These are phyloP conservation scores for Rhodotorula toruloides DNA, from an alignment of 768 basidiomycete species.

Conservation along the genomic window DNA sequence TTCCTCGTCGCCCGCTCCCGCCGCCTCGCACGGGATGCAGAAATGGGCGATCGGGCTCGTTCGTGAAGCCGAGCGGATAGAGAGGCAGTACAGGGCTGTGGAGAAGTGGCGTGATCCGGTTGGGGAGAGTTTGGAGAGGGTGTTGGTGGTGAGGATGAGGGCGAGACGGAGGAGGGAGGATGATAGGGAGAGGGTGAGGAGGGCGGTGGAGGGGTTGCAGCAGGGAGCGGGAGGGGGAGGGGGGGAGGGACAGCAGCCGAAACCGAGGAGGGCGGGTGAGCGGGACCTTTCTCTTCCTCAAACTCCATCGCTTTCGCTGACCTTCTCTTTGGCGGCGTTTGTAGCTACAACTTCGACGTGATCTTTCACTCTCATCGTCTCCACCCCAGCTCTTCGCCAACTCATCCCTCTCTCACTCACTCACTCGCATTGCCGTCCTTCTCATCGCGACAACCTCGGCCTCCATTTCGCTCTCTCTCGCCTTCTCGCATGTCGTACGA, in stretches of 20 bases:
- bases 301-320: not conserved
- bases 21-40: conserved; percentile 24
- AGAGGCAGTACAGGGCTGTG: conserved; percentile 29
- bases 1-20: not conserved
- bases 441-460: no score
- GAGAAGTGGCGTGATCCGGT: conserved; percentile 38
- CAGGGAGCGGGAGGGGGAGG: not conserved
- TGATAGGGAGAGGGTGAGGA: not conserved
- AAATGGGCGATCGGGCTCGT: conserved; percentile 36
- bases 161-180: not conserved
- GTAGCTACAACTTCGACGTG: not conserved
- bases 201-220: not conserved
- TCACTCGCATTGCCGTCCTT: no score
- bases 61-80: conserved; percentile 37
- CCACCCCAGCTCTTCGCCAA: no score
- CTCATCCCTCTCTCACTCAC: no score
- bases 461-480: no score
- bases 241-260: no score
- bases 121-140: conserved; percentile 36
- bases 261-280: no score
- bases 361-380: no score
- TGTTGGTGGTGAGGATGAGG: conserved; percentile 4
- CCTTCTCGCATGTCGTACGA: no score
- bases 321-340: not conserved
- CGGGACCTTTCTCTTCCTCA: not conserved